Conservation (phyloP, 768 basidiomycete species). For the Pleurotus pulmonarius region DNA sequence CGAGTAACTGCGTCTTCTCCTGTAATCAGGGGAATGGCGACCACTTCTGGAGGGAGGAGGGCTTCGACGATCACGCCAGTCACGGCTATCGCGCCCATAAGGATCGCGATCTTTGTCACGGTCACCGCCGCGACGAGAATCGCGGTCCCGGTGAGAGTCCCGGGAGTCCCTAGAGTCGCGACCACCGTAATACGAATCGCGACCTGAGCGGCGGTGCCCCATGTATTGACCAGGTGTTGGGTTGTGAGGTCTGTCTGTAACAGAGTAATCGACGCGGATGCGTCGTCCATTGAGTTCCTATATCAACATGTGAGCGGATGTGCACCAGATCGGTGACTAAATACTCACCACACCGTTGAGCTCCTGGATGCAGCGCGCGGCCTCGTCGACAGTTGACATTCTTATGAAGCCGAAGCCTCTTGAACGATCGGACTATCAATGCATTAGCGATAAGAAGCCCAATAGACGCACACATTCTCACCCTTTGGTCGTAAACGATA, state of each 20-base stretch:
- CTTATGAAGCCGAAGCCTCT: slow-evolving; percentile 98
- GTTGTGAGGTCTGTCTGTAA: slow-evolving; percentile 89
- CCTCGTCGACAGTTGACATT: slow-evolving; percentile 88
- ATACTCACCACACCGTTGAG: slow-evolving; percentile 84
- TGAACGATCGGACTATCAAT: slow-evolving; percentile 76
- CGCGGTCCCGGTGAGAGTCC: slow-evolving; percentile 45
- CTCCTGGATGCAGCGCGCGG: slow-evolving; percentile 80
- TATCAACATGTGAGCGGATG: not conserved
- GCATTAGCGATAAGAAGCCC: slow-evolving; percentile 7
- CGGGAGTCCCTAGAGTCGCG: slow-evolving; percentile 28
- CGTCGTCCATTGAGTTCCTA: slow-evolving; percentile 93
- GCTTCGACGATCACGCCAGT: slow-evolving; percentile 82
- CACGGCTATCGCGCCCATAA: slow-evolving; percentile 67
- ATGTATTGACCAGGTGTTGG: slow-evolving; percentile 98
- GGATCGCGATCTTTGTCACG: slow-evolving; percentile 54
- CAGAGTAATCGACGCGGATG: slow-evolving; percentile 96
- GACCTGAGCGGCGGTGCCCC: slow-evolving; percentile 71
- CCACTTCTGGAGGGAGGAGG: slow-evolving; percentile 59
- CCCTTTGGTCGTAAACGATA: slow-evolving; percentile 95
- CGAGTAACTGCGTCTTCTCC: slow-evolving; percentile 73
- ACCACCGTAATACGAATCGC: slow-evolving; percentile 32
- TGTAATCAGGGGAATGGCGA: slow-evolving; percentile 75
- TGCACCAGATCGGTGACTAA: not conserved
- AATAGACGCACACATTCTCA: slow-evolving; percentile 37
- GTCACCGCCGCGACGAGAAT: slow-evolving; percentile 43